These are phyloP conservation scores for Talaromyces rugulosus DNA, from an alignment of 2,329 filamentous ascomycete genomes.

Conservation along the genomic window DNA sequence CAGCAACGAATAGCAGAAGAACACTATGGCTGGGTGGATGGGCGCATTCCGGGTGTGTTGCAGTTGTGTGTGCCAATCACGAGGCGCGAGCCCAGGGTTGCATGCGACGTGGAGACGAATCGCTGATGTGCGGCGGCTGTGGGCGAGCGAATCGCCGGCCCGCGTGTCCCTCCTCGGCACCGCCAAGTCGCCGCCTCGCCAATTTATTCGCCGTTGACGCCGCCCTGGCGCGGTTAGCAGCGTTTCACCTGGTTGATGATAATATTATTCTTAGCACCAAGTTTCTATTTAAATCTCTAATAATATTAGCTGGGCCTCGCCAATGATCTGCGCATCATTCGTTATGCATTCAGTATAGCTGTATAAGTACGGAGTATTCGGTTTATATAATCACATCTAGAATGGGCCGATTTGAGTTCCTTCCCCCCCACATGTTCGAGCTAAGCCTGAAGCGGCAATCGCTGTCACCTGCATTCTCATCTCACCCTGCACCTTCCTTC, in stretches of 20 bases:
- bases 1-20: neutral
- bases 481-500: neutral
- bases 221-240: slow-evolving; percentile 19
- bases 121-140: slow-evolving; percentile 9
- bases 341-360: too few relatives aligned
- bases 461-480: neutral
- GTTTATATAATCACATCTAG: neutral
- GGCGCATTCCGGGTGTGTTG: too few relatives aligned
- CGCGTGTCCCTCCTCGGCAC: neutral
- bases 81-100: neutral
- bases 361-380: too few relatives aligned
- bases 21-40: too few relatives aligned
- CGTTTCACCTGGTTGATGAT: neutral
- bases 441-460: neutral
- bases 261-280: neutral
- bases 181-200: slow-evolving; percentile 8
- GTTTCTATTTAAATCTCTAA: neutral
- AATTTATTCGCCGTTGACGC: slow-evolving; percentile 26
- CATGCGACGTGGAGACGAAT: neutral
- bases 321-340: neutral
- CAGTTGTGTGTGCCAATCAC: neutral
- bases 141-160: neutral
- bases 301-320: too few relatives aligned
- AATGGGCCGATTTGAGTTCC: neutral
- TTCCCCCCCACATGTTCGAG: neutral